A percentile compares a stretch with the other conserved stretches of the same genome.
These are phyloP conservation scores for Backusella morwellensis DNA, from an alignment of 192 early-diverging fungal genomes.

Conservation along the genomic window DNA sequence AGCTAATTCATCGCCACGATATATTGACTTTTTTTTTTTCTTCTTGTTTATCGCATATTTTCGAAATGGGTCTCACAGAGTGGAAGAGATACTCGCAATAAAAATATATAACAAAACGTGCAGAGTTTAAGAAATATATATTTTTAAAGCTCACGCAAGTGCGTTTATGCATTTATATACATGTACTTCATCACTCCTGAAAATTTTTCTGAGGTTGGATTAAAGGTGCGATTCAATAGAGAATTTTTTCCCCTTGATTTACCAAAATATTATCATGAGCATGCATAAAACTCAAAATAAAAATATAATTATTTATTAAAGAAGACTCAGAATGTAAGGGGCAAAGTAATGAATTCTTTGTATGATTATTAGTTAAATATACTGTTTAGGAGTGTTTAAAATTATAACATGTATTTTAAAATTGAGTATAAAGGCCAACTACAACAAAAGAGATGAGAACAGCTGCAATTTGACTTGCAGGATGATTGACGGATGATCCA, in stretches of 20 bases:
- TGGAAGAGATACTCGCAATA: too few relatives aligned
- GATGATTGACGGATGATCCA: not conserved
- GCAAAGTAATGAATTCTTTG: not conserved
- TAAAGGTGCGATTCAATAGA: not conserved
- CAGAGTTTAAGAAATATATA: too few relatives aligned
- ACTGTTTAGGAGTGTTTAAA: not conserved
- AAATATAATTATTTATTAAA: not conserved
- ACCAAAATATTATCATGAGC: not conserved
- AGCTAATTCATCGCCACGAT: too few relatives aligned
- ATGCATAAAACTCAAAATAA: not conserved
- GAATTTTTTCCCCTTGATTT: not conserved
- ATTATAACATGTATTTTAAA: not conserved
- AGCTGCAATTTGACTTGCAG: not conserved
- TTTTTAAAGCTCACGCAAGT: too few relatives aligned
- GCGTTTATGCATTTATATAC: too few relatives aligned
- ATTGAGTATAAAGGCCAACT: not conserved
- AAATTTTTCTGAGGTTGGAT: too few relatives aligned
- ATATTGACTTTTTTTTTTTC: too few relatives aligned
- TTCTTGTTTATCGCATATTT: too few relatives aligned
- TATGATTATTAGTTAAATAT: not conserved
- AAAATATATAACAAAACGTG: too few relatives aligned
- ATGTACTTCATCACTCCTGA: too few relatives aligned
- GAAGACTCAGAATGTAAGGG: not conserved
- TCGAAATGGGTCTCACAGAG: too few relatives aligned
- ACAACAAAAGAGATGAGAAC: not conserved